Evolutionary conservation across 73 alveolate species (phyloP), one percentile per base, ranked within the genome.

Genomic region (Paramecium caudatum): DNA sequence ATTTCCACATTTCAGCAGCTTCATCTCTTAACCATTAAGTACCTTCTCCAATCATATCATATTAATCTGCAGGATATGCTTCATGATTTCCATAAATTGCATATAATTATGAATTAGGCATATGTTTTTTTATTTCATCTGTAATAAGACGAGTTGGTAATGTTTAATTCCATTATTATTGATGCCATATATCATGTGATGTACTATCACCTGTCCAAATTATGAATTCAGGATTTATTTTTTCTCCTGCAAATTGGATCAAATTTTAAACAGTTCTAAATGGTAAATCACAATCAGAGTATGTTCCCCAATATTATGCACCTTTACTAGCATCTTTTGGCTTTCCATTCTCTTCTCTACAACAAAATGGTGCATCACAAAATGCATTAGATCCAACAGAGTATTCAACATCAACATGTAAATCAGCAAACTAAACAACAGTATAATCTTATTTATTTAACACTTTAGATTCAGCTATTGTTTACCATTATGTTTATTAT

Each of bases 191-290:
- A 90, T 95, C 97, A 90, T 97, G 99, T 3, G 98, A 94, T 3
- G 96, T 94, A 91, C 93, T 96, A 92, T 97, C 99, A 7, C 99
- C 99, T 9, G 99, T 97, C 99, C 99, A 97, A 78, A 97, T 91
- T 33, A 97, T 91, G 82, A 97, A 91, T 84, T 97, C 98, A 10
- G 97, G 95, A 63, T 97, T 94, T 45, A 83, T 10, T 25, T 69
- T 83, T 47, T 96, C 92, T 0, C 55, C 62, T 30, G 47, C 32
- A 23, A 37, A 74, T 74, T 94, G 74, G 47, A 93, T 43, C 90
- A 94, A 87, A 82, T 91, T 83, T 30, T 90, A 47, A 8, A 94
- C 82, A 68, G 94, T 70, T 6, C 91, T 90, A 25, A 46, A 17
- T 83, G 92, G 91, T 47, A 91, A 50, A 94, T 94, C 98, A 87